Conservation (phyloP, 495 filamentous ascomycete genomes). For the Neurospora africana region DNA sequence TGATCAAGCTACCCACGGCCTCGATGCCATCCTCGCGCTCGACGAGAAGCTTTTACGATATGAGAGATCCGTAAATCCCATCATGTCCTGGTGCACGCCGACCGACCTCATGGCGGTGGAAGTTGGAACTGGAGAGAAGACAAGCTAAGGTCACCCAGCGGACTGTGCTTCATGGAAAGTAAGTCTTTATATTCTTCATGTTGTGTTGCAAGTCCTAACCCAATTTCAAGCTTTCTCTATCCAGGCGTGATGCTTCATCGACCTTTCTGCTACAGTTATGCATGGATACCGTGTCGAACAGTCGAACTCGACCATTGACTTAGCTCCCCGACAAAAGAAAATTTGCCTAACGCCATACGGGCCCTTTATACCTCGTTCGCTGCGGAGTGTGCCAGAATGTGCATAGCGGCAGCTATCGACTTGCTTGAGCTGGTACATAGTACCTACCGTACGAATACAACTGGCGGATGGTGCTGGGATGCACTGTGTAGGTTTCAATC, state of each 20-base stretch:
- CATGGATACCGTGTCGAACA: constrained; percentile 17
- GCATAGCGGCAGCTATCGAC: constrained; percentile 30
- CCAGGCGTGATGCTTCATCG: constrained; percentile 37
- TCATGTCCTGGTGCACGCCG: constrained; percentile 28
- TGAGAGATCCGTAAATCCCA: constrained; percentile 24
- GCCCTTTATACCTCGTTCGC: constrained; percentile 29
- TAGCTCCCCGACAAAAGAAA: not conserved
- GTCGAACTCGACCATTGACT: not conserved
- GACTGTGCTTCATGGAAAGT: constrained; percentile 34
- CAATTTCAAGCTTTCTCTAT: constrained; percentile 30
- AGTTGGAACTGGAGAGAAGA: constrained; percentile 3
- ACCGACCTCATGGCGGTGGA: constrained; percentile 6
- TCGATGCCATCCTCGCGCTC: constrained; percentile 32
- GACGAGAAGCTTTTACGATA: constrained; percentile 30
- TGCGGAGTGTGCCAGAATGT: constrained; percentile 28
- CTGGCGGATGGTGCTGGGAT: constrained; percentile 41
- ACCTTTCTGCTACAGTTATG: constrained; percentile 36
- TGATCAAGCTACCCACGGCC: constrained; percentile 14
- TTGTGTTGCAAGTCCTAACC: not conserved
- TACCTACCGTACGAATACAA: constrained; percentile 28
- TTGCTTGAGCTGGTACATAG: constrained; percentile 28
- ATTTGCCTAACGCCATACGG: constrained; percentile 9
- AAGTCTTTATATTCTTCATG: not conserved
- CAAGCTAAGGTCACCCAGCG: constrained; percentile 26
- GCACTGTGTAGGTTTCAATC: constrained; percentile 28